Evolutionary conservation across 768 basidiomycete species (phyloP), one percentile per base, ranked within the genome.

Genomic region (Pleurotus tuoliensis): DNA sequence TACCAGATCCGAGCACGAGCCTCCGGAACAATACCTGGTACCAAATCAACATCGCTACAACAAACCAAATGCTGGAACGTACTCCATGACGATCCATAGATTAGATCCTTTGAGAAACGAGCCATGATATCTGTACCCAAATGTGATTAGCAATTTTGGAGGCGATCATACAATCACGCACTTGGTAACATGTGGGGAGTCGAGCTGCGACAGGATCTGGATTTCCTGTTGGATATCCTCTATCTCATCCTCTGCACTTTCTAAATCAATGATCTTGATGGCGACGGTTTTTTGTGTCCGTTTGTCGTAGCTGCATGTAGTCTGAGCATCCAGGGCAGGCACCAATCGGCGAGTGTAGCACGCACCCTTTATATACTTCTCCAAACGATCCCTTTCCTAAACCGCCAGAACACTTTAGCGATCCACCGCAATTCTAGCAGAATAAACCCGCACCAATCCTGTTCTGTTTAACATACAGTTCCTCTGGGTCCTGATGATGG

Each of bases 191-290:
- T 91, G 89, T 24, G 92, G 88, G 22, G 94, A 98, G 72, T 98
- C 96, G 62, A 99, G 73, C 68, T 98, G 95, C 5, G 92, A 94
- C 12, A 99, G 83, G 60, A 99, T 98, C 71, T 97, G 93, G 56
- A 99, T 98, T 72, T 99, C 97, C 70, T 97, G 93, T 65, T 98
- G 94, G 58, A 99, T 98, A 74, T 98, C 97, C 70, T 98, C 97
- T 67, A 98, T 98, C 76, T 99, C 97, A 68, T 99, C 97, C 72
- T 98, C 97, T 51, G 97, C 97, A 67, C 92, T 94, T 73, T 99
- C 97, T 30, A 99, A 83, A 77, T 98, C 95, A 69, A 99, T 98
- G 64, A 98, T 96, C 86, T 95, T 99, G 79, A 99, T 98, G 45
- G 97, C 97, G 22, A 99, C 97, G 0, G 96, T 94, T 76, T 89